Evolutionary conservation across 2,329 filamentous ascomycete genomes (phyloP).

Genomic region (Didymella pomorum): DNA sequence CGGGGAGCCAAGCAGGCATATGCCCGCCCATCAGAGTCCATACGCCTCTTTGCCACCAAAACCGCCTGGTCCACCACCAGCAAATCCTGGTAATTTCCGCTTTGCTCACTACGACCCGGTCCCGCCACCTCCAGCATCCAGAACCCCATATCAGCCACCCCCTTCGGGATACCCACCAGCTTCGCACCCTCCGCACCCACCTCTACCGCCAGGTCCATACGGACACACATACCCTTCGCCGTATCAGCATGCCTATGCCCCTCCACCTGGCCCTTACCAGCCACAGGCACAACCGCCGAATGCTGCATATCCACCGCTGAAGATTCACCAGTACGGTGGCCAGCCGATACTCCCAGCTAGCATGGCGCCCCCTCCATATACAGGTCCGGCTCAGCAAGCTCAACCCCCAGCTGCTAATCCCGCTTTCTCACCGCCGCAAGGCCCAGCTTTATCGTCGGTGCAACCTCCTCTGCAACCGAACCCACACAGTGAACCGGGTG

Average conservation of each 20-base stretch:
- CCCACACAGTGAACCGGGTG: constrained; percentile 34
- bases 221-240: constrained; percentile 24
- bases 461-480: constrained; percentile 19
- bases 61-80: constrained; percentile 40
- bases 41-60: constrained; percentile 45
- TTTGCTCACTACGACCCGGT: constrained; percentile 50
- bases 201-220: constrained; percentile 35
- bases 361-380: constrained; percentile 43
- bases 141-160: constrained; percentile 34
- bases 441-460: constrained; percentile 21
- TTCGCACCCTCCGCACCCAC: constrained; percentile 29
- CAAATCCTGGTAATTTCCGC: constrained; percentile 41
- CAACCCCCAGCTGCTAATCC: constrained; percentile 20
- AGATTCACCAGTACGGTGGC: constrained; percentile 52
- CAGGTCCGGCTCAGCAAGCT: constrained; percentile 27
- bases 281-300: constrained; percentile 41
- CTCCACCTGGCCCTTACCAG: constrained; percentile 46
- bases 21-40: constrained; percentile 43
- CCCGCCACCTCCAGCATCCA: constrained; percentile 25
- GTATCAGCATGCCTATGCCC: constrained; percentile 43
- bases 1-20: constrained; percentile 32
- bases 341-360: constrained; percentile 52
- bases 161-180: constrained; percentile 33
- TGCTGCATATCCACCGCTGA: constrained; percentile 43
- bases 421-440: constrained; percentile 33